Percentiles rank a stretch among this genome's conserved stretches.
These are phyloP conservation scores for Termitomyces sp. DNA, from an alignment of 768 basidiomycete species.

Conservation along the genomic window DNA sequence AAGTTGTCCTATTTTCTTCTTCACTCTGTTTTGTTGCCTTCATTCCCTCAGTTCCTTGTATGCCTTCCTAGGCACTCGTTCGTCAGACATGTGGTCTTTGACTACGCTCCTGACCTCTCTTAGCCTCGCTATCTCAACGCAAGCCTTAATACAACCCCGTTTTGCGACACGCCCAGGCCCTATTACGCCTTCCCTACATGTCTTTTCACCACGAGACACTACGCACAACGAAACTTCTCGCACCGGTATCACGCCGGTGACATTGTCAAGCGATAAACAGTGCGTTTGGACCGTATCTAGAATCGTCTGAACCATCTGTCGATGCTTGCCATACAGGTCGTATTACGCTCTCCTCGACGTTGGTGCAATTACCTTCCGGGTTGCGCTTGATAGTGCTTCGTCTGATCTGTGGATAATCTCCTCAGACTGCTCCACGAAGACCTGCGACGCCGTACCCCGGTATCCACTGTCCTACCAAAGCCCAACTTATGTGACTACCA, in stretches of 20 bases:
- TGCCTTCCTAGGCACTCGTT: conserved; percentile 10
- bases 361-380: conserved; percentile 64
- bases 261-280: conserved; percentile 45
- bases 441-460: conserved; percentile 58
- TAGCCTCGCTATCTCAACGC: conserved; percentile 14
- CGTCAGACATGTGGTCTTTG: conserved; percentile 16
- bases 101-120: conserved; percentile 6
- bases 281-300: conserved; percentile 23
- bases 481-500: conserved; percentile 59
- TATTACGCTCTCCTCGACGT: conserved; percentile 61
- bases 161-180: conserved; percentile 22
- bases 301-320: conserved; percentile 5
- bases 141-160: conserved; percentile 19
- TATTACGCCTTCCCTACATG: conserved; percentile 28
- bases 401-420: conserved; percentile 71
- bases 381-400: conserved; percentile 73
- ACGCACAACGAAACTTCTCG: conserved; percentile 27
- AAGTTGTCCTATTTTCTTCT: neutral
- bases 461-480: conserved; percentile 71
- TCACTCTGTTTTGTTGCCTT: neutral
- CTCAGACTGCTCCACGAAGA: conserved; percentile 52
- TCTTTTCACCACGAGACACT: conserved; percentile 14
- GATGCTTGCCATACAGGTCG: conserved; percentile 40
- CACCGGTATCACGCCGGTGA: conserved; percentile 41
- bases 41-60: conserved; percentile 3